Evolutionary conservation across 305 asterid genomes (phyloP).

Genomic region (Nicotiana rustica): DNA sequence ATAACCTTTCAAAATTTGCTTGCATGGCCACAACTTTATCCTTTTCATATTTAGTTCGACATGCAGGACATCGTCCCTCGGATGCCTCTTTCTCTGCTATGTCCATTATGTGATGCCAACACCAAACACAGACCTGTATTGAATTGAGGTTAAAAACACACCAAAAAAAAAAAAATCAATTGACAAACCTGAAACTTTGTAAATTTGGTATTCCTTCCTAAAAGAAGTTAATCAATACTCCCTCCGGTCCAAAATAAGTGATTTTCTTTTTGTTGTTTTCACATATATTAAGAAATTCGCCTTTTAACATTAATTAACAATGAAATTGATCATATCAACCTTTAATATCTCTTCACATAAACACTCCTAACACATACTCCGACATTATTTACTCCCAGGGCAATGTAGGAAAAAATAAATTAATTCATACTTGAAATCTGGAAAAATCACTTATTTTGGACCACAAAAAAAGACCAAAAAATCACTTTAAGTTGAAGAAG

Average conservation of each 20-base stretch:
- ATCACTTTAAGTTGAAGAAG: background rate
- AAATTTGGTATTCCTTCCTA: constrained; percentile 10
- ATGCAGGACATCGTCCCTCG: constrained; percentile 98
- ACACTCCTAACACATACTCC: too few species aligned
- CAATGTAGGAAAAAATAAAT: too few species aligned
- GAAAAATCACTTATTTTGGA: too few species aligned
- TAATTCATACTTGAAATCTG: too few species aligned
- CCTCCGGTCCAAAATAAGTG: too few species aligned
- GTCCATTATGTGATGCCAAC: constrained; percentile 97
- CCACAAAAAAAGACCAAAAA: too few species aligned
- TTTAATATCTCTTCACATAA: too few species aligned
- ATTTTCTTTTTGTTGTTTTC: too few species aligned
- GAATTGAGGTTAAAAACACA: constrained; percentile 24
- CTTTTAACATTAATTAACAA: too few species aligned
- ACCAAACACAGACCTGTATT: constrained; percentile 90
- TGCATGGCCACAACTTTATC: constrained; percentile 87
- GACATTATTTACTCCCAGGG: too few species aligned
- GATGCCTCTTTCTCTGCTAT: constrained; percentile 89
- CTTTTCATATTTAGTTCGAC: constrained; percentile 81
- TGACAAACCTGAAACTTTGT: constrained; percentile 1
- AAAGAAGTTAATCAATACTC: background rate
- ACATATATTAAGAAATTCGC: too few species aligned
- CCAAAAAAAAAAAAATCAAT: constrained; percentile 29
- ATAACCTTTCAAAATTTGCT: constrained; percentile 76
- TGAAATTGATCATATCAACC: too few species aligned